Evolutionary conservation across 164 flowering plant species (phyloP), one percentile per base, ranked within the genome.

Genomic region (Akebia trifoliata): DNA sequence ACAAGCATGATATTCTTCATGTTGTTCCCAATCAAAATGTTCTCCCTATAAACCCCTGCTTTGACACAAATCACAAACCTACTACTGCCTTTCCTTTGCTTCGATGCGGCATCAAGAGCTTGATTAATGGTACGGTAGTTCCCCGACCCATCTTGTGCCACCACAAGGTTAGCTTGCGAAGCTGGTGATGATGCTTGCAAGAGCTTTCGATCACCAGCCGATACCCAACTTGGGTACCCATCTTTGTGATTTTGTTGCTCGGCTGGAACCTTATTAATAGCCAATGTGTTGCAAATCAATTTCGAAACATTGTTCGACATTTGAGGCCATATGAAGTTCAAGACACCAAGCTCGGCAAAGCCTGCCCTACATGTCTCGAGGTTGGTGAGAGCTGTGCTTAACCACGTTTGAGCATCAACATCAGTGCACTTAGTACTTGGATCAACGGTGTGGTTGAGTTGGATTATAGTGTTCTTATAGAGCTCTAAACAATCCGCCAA

Each of bases 351-450:
- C 56, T 90, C 92, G 0, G 12, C 1, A 18, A 87, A 82, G 53
- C 95, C 95, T 3, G 66, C n/a, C 3, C 32, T 61, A 63, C 95
- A 90, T 0, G 92, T 87, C 36, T 85, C 89, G 12, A 81, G 74
- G 61, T 81, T 82, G 25, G 95, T 90, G 7, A 86, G 72, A 6
- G 95, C 90, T 0, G 97, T 50, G 63, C 95, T 90, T 11, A 86
- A 78, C 92, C 92, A 85, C 5, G 97, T 86, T 43, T 86, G 96
- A 0, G 65, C 51, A 15, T 89, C 90, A 0, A 38, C 59, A 7
- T 74, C 61, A 57, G 72, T 65, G 68, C 79, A 77, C 6, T 66
- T 67, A n/a, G 59, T 26, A 61, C 2, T 28, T 0, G 78, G 74
- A 25, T 64, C 72, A 1, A 70, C 10, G 7, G 88, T 82, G 42